Conservation (phyloP, 352 stramenopile genomes). For the Phytophthora pistaciae region DNA sequence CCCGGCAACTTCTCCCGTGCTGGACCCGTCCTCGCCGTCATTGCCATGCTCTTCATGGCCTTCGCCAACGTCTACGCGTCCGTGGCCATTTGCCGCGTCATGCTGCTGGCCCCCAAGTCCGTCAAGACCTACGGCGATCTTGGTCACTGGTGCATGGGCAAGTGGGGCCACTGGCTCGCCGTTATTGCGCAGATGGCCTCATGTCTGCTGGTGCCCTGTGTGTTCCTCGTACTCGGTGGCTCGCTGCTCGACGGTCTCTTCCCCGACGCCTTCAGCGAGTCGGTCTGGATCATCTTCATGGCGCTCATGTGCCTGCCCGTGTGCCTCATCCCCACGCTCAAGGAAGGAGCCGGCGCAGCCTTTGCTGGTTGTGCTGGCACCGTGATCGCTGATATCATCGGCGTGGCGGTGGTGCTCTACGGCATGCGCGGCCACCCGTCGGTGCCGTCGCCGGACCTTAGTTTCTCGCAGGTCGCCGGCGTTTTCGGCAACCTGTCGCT, state of each 20-base stretch:
- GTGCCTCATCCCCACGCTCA: slow-evolving; percentile 62
- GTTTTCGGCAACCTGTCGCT: slow-evolving; percentile 34
- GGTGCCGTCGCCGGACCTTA: slow-evolving; percentile 23
- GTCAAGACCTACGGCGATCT: slow-evolving; percentile 66
- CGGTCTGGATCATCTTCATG: slow-evolving; percentile 70
- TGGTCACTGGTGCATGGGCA: slow-evolving; percentile 60
- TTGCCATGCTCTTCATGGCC: slow-evolving; percentile 68
- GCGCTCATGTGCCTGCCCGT: slow-evolving; percentile 52
- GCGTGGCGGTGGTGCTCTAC: slow-evolving; percentile 27
- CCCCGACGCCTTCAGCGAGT: slow-evolving; percentile 35
- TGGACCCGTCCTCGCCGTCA: slow-evolving; percentile 30
- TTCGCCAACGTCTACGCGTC: slow-evolving; percentile 69
- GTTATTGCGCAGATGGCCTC: slow-evolving; percentile 55
- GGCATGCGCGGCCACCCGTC: slow-evolving; percentile 33
- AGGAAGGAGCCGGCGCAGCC: slow-evolving; percentile 54
- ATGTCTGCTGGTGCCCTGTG: slow-evolving; percentile 56
- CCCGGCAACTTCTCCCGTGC: slow-evolving; percentile 28
- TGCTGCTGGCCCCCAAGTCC: slow-evolving; percentile 56
- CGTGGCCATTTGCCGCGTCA: slow-evolving; percentile 54
- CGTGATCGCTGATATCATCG: slow-evolving; percentile 30
- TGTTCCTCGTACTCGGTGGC: slow-evolving; percentile 29
- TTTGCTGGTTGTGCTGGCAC: slow-evolving; percentile 62
- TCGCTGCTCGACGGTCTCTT: slow-evolving; percentile 25
- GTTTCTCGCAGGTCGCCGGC: slow-evolving; percentile 23
- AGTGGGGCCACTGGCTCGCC: slow-evolving; percentile 56